These are phyloP conservation scores for Psidium guajava DNA, from an alignment of 345 rosid species.

Conservation along the genomic window DNA sequence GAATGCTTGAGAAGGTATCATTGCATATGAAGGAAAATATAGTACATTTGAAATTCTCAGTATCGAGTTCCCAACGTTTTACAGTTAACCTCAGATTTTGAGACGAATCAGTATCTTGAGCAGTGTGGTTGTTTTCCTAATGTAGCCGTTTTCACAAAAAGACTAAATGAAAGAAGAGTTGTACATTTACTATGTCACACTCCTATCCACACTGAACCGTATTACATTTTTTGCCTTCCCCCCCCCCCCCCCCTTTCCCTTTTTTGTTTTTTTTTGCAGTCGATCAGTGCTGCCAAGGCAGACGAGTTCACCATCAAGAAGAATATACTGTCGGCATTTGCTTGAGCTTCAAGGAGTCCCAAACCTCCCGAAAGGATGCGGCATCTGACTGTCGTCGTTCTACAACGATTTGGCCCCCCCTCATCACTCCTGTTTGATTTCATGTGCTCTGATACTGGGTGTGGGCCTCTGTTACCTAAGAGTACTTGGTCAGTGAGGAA, in stretches of 20 bases:
- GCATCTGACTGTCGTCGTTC: background rate
- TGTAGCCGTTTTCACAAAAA: background rate
- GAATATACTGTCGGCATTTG: slow-evolving; percentile 43
- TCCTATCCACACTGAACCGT: background rate
- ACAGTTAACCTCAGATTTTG: background rate
- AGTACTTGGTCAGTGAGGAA: background rate
- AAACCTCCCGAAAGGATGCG: background rate
- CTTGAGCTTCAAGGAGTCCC: background rate
- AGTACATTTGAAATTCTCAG: background rate
- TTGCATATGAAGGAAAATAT: background rate
- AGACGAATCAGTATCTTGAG: background rate
- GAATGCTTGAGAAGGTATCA: slow-evolving; percentile 71
- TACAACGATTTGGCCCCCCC: background rate
- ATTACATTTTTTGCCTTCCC: background rate
- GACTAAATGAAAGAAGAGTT: background rate
- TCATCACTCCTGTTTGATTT: background rate
- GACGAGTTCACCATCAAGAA: slow-evolving; percentile 80
- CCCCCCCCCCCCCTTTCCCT: too few species aligned
- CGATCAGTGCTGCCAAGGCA: slow-evolving; percentile 75
- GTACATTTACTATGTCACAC: background rate
- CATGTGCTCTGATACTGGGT: background rate
- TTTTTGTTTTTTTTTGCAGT: slow-evolving; percentile 22
- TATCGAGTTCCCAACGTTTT: background rate
- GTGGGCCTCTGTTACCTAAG: background rate
- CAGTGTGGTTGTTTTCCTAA: background rate